These are phyloP conservation scores for Astraeus odoratus DNA, from an alignment of 768 basidiomycete species.

Conservation along the genomic window DNA sequence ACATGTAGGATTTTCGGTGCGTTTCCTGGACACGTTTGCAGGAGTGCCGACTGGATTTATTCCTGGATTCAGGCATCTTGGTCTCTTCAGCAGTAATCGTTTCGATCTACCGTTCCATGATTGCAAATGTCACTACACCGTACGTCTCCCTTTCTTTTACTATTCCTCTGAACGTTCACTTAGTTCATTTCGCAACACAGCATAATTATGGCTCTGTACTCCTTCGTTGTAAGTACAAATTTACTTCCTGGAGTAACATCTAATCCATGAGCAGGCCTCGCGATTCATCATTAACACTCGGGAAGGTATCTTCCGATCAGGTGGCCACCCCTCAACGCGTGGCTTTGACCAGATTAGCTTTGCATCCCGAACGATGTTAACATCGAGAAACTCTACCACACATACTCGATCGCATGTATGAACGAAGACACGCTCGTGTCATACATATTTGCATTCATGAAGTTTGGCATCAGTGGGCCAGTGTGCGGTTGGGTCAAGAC, in stretches of 20 bases:
- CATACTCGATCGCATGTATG: background rate
- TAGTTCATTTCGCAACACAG: too few species aligned
- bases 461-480: too few species aligned
- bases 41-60: background rate
- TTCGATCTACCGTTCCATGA: background rate
- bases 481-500: too few species aligned
- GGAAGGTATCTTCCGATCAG: background rate
- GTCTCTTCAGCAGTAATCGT: background rate
- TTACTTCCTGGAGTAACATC: background rate
- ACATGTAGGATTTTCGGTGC: too few species aligned
- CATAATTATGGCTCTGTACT: too few species aligned
- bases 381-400: too few species aligned
- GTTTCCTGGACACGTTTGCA: too few species aligned
- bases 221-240: too few species aligned
- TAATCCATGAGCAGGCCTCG: background rate
- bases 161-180: too few species aligned
- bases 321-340: background rate
- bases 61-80: background rate
- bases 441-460: too few species aligned
- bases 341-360: background rate
- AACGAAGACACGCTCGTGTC: background rate
- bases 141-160: background rate
- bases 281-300: background rate
- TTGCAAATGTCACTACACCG: background rate
- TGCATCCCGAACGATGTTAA: background rate